Conservation (phyloP, 2,329 filamentous ascomycete species). For the Pleomassaria siparia region DNA sequence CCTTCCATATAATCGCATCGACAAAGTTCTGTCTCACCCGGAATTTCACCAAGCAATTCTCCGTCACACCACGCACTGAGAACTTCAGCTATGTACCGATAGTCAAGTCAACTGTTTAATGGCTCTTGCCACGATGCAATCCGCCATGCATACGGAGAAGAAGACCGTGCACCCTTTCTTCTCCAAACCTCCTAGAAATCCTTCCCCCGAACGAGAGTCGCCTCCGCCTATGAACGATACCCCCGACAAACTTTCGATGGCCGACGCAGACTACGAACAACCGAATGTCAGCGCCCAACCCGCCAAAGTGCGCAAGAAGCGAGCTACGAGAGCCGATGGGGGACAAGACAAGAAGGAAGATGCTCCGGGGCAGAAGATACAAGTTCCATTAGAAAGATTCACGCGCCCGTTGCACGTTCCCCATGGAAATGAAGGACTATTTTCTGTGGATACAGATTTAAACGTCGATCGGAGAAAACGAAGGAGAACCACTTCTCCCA, state of each 20-base stretch:
- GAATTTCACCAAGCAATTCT: no score
- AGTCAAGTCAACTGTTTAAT: slow-evolving; percentile 27
- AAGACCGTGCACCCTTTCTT: slow-evolving; percentile 45
- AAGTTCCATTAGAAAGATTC: slow-evolving; percentile 32
- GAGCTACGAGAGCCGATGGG: slow-evolving; percentile 22
- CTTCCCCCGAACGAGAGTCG: slow-evolving; percentile 9
- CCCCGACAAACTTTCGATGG: slow-evolving; percentile 14
- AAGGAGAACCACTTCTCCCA: slow-evolving; percentile 39
- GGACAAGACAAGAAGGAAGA: slow-evolving; percentile 16
- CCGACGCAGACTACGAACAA: slow-evolving; percentile 22
- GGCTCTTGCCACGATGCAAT: slow-evolving; percentile 39
- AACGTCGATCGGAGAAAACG: slow-evolving; percentile 41
- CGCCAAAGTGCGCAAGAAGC: slow-evolving; percentile 23
- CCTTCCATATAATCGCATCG: no score
- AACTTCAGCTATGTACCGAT: slow-evolving; percentile 14
- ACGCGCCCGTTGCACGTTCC: slow-evolving; percentile 15
- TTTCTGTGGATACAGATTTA: slow-evolving; percentile 29
- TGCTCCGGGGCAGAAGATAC: slow-evolving; percentile 16
- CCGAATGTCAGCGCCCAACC: slow-evolving; percentile 16
- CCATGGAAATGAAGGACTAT: neutral
- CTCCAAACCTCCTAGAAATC: slow-evolving; percentile 25
- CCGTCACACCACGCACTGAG: neutral
- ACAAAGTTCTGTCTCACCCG: neutral
- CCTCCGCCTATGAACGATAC: slow-evolving; percentile 9
- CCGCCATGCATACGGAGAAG: slow-evolving; percentile 41